phyloP scores from a whole-genome alignment of 139 green algal genomes.

The Coelastrella sp. region DNA sequence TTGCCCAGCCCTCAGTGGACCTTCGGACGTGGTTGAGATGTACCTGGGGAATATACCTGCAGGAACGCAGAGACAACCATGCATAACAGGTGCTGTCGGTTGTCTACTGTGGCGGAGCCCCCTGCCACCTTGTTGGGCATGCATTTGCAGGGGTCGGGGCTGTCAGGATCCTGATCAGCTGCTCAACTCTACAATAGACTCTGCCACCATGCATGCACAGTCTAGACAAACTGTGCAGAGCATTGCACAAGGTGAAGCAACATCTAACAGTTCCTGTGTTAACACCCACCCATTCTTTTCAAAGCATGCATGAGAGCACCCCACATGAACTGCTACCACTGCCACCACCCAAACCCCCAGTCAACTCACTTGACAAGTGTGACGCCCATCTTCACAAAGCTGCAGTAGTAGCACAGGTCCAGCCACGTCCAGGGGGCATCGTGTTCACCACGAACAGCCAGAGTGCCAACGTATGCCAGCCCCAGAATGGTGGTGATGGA shows the following conservation, averaged over 20 bases:
- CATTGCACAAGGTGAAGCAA: too few species aligned
- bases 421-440: slow-evolving; percentile 49
- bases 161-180: too few species aligned
- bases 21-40: slow-evolving; percentile 56
- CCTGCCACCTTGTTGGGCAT: too few species aligned
- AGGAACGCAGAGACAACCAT: neutral
- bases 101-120: too few species aligned
- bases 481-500: neutral
- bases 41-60: slow-evolving; percentile 35
- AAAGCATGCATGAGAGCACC: too few species aligned
- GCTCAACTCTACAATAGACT: too few species aligned
- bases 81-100: too few species aligned
- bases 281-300: too few species aligned
- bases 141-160: too few species aligned
- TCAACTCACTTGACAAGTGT: slow-evolving; percentile 42
- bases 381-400: slow-evolving; percentile 60
- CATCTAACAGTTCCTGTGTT: too few species aligned
- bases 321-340: neutral
- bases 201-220: too few species aligned
- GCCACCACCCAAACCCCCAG: neutral
- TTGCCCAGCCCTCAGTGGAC: slow-evolving; percentile 67
- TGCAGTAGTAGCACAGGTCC: slow-evolving; percentile 65
- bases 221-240: too few species aligned
- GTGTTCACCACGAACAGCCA: neutral
- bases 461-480: neutral